Conservation (phyloP, 2,329 filamentous ascomycete genomes). For the Pseudocercospora crystallina region DNA sequence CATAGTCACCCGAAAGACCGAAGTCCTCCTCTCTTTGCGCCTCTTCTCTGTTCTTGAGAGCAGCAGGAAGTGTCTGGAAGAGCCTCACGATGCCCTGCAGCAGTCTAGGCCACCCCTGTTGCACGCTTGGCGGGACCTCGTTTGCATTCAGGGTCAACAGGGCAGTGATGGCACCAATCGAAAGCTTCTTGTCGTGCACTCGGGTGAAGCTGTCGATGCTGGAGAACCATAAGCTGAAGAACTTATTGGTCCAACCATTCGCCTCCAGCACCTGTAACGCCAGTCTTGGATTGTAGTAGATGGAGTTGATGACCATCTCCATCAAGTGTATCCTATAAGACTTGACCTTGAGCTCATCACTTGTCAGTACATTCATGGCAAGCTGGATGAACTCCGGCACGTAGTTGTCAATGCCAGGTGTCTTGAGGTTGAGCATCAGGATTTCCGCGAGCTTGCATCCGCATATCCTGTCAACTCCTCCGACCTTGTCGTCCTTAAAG, state of each 20-base stretch:
- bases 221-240: slow-evolving; percentile 97
- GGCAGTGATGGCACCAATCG: slow-evolving; percentile 87
- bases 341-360: slow-evolving; percentile 80
- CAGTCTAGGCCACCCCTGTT: slow-evolving; percentile 90
- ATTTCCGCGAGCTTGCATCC: slow-evolving; percentile 97
- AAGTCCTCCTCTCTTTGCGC: slow-evolving; percentile 83
- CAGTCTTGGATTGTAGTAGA: slow-evolving; percentile 92
- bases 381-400: slow-evolving; percentile 86
- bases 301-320: slow-evolving; percentile 98
- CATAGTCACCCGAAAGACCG: slow-evolving; percentile 71
- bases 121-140: slow-evolving; percentile 87
- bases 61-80: slow-evolving; percentile 86
- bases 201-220: slow-evolving; percentile 90
- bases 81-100: slow-evolving; percentile 84
- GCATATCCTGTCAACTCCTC: slow-evolving; percentile 91
- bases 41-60: slow-evolving; percentile 88
- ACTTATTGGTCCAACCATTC: slow-evolving; percentile 96
- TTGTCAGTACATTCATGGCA: slow-evolving; percentile 78
- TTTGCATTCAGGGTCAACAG: slow-evolving; percentile 76
- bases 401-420: slow-evolving; percentile 76
- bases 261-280: slow-evolving; percentile 83
- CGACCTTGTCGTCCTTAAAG: slow-evolving; percentile 88
- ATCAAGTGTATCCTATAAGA: slow-evolving; percentile 94
- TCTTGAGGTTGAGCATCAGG: slow-evolving; percentile 92
- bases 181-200: slow-evolving; percentile 98